Conservation (phyloP, 495 filamentous ascomycete species). For the Glarea lozoyensis region DNA sequence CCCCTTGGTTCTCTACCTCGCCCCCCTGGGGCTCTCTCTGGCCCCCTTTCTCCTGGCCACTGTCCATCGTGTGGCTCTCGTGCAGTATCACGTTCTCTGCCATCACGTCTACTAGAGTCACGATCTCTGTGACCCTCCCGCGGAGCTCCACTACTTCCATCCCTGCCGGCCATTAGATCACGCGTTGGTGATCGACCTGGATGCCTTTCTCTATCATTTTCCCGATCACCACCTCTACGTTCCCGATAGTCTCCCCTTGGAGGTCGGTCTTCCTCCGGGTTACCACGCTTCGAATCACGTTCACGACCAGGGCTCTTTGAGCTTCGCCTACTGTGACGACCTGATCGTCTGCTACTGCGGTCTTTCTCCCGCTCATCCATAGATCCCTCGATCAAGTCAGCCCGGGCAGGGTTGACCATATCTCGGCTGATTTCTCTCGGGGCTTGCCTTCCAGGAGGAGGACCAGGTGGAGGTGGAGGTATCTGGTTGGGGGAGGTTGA, state of each 20-base stretch:
- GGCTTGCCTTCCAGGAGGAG: slow-evolving; percentile 4
- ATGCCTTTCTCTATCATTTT: slow-evolving; percentile 18
- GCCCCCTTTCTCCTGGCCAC: slow-evolving; percentile 7
- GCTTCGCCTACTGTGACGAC: slow-evolving; percentile 24
- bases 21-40: slow-evolving; percentile 4
- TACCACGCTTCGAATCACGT: slow-evolving; percentile 23
- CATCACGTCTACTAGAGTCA: slow-evolving; percentile 9
- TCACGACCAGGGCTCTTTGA: slow-evolving; percentile 25
- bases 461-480: slow-evolving; percentile 12
- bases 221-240: slow-evolving; percentile 25
- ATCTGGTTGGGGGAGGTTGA: slow-evolving; percentile 5
- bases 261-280: slow-evolving; percentile 2
- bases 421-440: slow-evolving; percentile 1
- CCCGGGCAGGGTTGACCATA: slow-evolving; percentile 14
- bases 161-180: slow-evolving; percentile 21
- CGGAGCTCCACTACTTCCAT: slow-evolving; percentile 20
- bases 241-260: slow-evolving; percentile 16
- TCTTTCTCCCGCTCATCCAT: slow-evolving; percentile 25
- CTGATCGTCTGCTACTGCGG: slow-evolving; percentile 15
- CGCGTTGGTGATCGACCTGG: slow-evolving; percentile 4
- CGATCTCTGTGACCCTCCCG: slow-evolving; percentile 21
- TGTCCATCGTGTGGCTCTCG: slow-evolving; percentile 12
- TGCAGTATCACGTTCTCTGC: slow-evolving; percentile 8
- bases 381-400: slow-evolving; percentile 22
- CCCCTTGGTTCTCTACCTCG: slow-evolving; percentile 15